phyloP scores from a whole-genome alignment of 768 basidiomycete species.

The Phanerodontia chrysosporium region DNA sequence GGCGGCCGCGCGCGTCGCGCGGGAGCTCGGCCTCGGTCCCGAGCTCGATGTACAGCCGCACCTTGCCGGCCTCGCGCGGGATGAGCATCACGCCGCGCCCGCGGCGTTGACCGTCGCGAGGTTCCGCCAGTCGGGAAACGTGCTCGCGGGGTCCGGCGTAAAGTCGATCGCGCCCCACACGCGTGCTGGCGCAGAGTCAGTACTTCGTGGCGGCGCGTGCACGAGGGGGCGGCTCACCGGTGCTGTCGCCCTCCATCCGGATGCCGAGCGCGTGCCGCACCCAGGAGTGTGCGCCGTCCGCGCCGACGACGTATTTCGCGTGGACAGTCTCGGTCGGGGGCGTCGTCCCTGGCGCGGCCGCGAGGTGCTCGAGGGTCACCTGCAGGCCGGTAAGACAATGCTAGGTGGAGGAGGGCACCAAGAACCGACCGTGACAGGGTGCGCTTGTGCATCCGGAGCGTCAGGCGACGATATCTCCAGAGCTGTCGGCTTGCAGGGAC shows the following conservation, averaged over 20 bases:
- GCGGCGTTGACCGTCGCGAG: constrained; percentile 63
- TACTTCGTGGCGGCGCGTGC: background rate
- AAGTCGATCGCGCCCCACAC: constrained; percentile 46
- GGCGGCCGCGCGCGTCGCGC: constrained; percentile 42
- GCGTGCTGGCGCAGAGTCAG: constrained; percentile 20
- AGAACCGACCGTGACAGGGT: constrained; percentile 31
- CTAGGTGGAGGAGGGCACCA: background rate
- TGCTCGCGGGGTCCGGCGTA: constrained; percentile 48
- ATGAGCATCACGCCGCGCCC: constrained; percentile 68
- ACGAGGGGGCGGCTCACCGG: constrained; percentile 19
- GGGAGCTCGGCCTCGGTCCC: constrained; percentile 35
- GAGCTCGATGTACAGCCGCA: constrained; percentile 71
- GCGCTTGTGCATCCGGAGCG: constrained; percentile 36
- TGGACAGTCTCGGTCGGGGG: constrained; percentile 50
- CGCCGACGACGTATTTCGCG: constrained; percentile 74
- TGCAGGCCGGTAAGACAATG: constrained; percentile 19
- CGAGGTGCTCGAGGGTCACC: constrained; percentile 37
- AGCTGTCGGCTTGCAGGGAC: constrained; percentile 45
- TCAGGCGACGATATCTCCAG: constrained; percentile 41
- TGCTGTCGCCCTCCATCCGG: constrained; percentile 34
- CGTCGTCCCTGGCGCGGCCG: constrained; percentile 27
- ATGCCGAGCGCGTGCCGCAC: constrained; percentile 33
- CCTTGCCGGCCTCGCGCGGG: constrained; percentile 63
- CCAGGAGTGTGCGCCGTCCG: constrained; percentile 46
- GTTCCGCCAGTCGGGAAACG: constrained; percentile 76